phyloP scores from a whole-genome alignment of 2,329 filamentous ascomycete species.

The Pseudogymnoascus verrucosus region DNA sequence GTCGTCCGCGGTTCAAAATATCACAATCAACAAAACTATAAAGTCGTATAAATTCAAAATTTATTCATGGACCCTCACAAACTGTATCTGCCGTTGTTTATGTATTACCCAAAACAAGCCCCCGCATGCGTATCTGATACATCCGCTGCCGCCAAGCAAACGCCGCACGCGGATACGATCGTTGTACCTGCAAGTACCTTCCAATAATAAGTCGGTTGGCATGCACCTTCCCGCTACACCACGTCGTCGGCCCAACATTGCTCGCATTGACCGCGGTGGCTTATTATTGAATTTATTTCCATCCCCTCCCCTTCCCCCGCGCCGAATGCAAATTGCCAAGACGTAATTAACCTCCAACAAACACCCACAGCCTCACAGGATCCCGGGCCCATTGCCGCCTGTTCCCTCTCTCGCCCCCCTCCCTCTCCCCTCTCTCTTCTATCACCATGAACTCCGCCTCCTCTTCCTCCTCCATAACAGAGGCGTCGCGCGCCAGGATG shows the following conservation, averaged over 20 bases:
- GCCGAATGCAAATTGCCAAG: constrained; percentile 1
- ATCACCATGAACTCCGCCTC: background rate
- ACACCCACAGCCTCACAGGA: background rate
- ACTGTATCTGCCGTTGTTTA: background rate
- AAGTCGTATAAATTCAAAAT: background rate
- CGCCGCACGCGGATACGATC: background rate
- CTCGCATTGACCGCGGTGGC: background rate
- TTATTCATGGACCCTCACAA: background rate
- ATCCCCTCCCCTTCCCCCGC: background rate
- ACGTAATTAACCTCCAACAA: background rate
- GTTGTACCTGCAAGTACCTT: constrained; percentile 6
- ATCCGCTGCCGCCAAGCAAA: background rate
- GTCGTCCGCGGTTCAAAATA: background rate
- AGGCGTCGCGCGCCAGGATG: background rate
- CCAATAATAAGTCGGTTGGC: background rate
- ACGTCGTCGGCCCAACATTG: background rate
- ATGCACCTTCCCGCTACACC: background rate
- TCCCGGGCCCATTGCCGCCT: background rate
- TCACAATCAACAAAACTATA: constrained; percentile 1
- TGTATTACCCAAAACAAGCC: background rate
- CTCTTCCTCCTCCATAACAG: background rate
- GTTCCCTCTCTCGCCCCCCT: background rate
- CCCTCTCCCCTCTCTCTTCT: background rate
- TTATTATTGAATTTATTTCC: background rate
- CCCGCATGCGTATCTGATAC: background rate